Percentiles rank a stretch among this genome's conserved stretches.
phyloP scores from a whole-genome alignment of 768 basidiomycete genomes.

The Leucogyrophana mollusca region DNA sequence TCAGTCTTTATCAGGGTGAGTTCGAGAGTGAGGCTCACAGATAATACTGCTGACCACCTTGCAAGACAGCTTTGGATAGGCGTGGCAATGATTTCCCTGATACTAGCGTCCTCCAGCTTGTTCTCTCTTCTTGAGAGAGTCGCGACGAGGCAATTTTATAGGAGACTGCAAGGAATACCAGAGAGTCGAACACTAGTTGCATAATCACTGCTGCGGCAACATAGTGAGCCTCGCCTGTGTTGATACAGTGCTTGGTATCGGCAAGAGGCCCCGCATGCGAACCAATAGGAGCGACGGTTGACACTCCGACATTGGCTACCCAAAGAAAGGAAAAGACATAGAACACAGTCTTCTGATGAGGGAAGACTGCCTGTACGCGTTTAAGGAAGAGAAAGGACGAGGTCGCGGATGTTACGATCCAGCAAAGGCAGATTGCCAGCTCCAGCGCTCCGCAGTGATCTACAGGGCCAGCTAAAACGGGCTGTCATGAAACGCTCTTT shows the following conservation, averaged over 20 bases:
- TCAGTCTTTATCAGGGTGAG: too few species aligned
- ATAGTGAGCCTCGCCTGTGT: slow-evolving; percentile 17
- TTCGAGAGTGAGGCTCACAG: slow-evolving; percentile 20
- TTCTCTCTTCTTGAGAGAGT: slow-evolving; percentile 6
- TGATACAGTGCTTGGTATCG: slow-evolving; percentile 32
- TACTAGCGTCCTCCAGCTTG: slow-evolving; percentile 17
- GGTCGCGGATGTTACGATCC: slow-evolving; percentile 20
- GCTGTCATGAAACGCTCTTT: neutral
- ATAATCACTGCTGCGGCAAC: slow-evolving; percentile 26
- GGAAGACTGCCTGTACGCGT: slow-evolving; percentile 35
- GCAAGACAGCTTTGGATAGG: slow-evolving; percentile 31
- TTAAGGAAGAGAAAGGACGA: slow-evolving; percentile 38
- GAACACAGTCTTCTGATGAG: slow-evolving; percentile 16
- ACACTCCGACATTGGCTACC: slow-evolving; percentile 26
- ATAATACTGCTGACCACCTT: slow-evolving; percentile 40
- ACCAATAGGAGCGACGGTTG: slow-evolving; percentile 24
- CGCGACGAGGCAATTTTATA: slow-evolving; percentile 25
- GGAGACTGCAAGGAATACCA: slow-evolving; percentile 33
- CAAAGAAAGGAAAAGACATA: slow-evolving; percentile 29
- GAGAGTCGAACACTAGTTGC: slow-evolving; percentile 29
- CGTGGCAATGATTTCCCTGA: slow-evolving; percentile 25
- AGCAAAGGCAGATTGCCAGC: slow-evolving; percentile 13
- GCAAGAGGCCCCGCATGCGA: slow-evolving; percentile 25
- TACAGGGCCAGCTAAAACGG: slow-evolving; percentile 19
- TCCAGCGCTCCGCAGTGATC: slow-evolving; percentile 15